Base-by-base conservation (phyloP, 2,329 filamentous ascomycete species). In the Fusarium xyrophilum region DNA sequence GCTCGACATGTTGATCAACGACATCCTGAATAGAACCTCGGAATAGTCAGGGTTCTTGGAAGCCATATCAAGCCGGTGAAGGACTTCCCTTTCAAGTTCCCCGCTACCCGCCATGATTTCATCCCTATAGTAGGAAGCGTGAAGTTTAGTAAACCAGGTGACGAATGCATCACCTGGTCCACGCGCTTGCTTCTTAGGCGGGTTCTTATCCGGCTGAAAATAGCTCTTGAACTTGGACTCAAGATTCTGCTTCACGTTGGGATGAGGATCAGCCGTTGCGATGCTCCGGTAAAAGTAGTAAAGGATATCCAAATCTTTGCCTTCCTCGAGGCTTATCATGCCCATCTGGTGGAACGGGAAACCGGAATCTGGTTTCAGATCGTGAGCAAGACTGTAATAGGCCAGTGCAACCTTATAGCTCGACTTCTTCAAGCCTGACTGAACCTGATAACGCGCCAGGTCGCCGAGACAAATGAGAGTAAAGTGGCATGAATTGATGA, bases 211-310 rank as follows among this genome's bases (percentile, higher is more conserved):
- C 28, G 80, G 75, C 58, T 79, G 79, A 43, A 81, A 77, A n/a
- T 86, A 79, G 15, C 83, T 79, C 68, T 83, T 86, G 76, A 97
- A 94, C 76, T 96, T 92, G 56, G 89, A 84, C 73, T 92, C 90
- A 50, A 99, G 83, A 74, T 98, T 98, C 21, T 83, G 81, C 60
- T 86, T 84, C 6, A 93, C 93, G 46, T 90, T 86, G 1, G 91
- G 90, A 74, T 96, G 90, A 7, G 93, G 93, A 40, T 89, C 84
- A 54, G 89, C 84, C 33, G 93, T 89, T 12, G 89, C 89, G 70
- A 96, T 85, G 19, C 94, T 90, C 67, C 94, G 90, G 76, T 97
- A 96, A 40, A 98, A 88, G 77, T 97, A 89, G 78, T 97, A 98
- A 32, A 96, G 90, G 13, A 93, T 90, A 65, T 93, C 88, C 52